These are phyloP conservation scores for Suhomyces pyralidae DNA, from an alignment of 805 yeast species.

Conservation along the genomic window DNA sequence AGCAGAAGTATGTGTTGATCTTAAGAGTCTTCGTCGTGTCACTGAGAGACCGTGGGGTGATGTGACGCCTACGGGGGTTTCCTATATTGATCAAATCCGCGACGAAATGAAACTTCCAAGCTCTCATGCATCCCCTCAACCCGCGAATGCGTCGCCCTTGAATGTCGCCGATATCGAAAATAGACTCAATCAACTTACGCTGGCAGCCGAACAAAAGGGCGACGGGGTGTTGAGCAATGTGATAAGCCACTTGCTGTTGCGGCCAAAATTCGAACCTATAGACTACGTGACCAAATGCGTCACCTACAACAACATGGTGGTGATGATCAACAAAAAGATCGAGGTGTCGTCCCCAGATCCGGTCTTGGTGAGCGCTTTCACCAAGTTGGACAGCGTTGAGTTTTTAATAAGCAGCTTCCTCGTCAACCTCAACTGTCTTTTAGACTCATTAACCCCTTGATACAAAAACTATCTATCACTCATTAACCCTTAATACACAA, in stretches of 20 bases:
- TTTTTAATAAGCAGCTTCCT: slow-evolving; percentile 39
- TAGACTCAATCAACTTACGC: slow-evolving; percentile 12
- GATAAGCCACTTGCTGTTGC: slow-evolving; percentile 24
- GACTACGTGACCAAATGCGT: slow-evolving; percentile 56
- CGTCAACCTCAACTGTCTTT: slow-evolving; percentile 12
- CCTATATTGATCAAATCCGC: slow-evolving; percentile 57
- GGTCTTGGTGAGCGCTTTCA: slow-evolving; percentile 54
- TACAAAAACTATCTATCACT: too few species aligned
- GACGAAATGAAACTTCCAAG: slow-evolving; percentile 47
- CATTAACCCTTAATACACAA: too few species aligned
- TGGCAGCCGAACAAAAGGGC: slow-evolving; percentile 1
- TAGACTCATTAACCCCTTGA: neutral
- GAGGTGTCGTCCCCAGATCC: slow-evolving; percentile 70
- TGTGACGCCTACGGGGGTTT: slow-evolving; percentile 41
- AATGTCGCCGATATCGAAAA: slow-evolving; percentile 22
- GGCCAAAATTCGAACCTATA: slow-evolving; percentile 34
- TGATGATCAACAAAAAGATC: slow-evolving; percentile 56
- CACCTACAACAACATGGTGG: slow-evolving; percentile 56
- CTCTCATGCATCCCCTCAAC: slow-evolving; percentile 2
- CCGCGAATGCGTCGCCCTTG: slow-evolving; percentile 14
- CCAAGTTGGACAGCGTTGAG: slow-evolving; percentile 63
- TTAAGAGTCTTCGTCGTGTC: slow-evolving; percentile 33
- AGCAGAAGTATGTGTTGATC: slow-evolving; percentile 45
- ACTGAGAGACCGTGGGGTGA: slow-evolving; percentile 62
- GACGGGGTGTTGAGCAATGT: slow-evolving; percentile 17